phyloP scores from a whole-genome alignment of 805 yeast species.

The Hanseniaspora pseudoguilliermondii region DNA sequence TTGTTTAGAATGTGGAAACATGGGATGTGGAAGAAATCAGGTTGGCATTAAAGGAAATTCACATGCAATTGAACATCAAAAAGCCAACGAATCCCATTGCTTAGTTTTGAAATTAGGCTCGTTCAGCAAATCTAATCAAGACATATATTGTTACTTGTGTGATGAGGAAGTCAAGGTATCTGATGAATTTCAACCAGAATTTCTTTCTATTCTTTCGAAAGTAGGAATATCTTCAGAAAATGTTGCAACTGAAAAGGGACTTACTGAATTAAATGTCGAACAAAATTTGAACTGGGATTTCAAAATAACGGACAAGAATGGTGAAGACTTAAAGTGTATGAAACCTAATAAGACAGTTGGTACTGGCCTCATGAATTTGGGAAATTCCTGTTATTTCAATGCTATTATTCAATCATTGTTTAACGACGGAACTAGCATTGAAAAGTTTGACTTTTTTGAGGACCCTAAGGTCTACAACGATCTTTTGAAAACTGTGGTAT shows the following conservation, averaged over 20 bases:
- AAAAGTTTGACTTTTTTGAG: background rate
- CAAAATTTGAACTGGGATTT: conserved; percentile 92
- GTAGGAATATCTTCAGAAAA: conserved; percentile 53
- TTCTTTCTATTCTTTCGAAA: conserved; percentile 31
- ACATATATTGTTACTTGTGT: conserved; percentile 78
- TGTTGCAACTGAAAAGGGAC: conserved; percentile 70
- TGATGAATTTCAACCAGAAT: conserved; percentile 17
- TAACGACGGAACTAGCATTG: conserved; percentile 21
- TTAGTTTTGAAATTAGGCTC: conserved; percentile 88
- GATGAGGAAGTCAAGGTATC: conserved; percentile 81
- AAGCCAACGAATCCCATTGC: conserved; percentile 43
- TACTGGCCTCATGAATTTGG: conserved; percentile 73
- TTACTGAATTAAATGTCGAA: conserved; percentile 82
- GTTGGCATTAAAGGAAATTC: conserved; percentile 91
- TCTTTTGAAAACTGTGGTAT: conserved; percentile 30
- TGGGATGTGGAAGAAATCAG: conserved; percentile 92
- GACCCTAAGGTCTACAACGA: conserved; percentile 24
- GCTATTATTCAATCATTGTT: conserved; percentile 68
- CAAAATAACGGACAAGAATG: conserved; percentile 58
- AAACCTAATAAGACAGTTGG: conserved; percentile 37
- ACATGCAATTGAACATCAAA: conserved; percentile 70
- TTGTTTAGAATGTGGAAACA: conserved; percentile 77
- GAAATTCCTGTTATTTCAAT: conserved; percentile 84
- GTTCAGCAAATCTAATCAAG: conserved; percentile 57
- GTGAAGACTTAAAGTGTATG: conserved; percentile 49